These are phyloP conservation scores for Pichia occidentalis DNA, from an alignment of 805 yeast species.

Conservation along the genomic window DNA sequence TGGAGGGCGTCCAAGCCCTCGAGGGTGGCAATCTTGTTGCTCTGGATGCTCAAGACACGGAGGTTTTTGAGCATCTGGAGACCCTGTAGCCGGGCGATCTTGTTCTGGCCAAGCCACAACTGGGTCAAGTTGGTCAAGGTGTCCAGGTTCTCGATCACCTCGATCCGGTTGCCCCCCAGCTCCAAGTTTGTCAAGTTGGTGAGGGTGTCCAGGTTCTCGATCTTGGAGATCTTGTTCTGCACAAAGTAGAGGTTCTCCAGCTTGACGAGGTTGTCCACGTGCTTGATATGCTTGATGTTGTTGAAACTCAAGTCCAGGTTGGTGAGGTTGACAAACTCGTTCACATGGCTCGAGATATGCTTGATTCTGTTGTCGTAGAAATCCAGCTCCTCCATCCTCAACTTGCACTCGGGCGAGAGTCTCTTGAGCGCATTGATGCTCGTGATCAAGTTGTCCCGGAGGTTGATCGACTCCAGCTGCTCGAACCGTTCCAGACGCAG, in stretches of 20 bases:
- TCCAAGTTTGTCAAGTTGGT: constrained; percentile 62
- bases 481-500: constrained; percentile 51
- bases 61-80: constrained; percentile 54
- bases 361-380: constrained; percentile 86
- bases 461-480: constrained; percentile 52
- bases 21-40: constrained; percentile 69
- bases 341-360: constrained; percentile 70
- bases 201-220: constrained; percentile 58
- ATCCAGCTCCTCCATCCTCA: constrained; percentile 68
- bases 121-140: constrained; percentile 54
- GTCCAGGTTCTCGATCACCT: constrained; percentile 51
- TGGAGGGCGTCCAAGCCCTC: constrained; percentile 73
- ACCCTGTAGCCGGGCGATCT: constrained; percentile 58
- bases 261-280: constrained; percentile 54
- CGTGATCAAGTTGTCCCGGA: constrained; percentile 79
- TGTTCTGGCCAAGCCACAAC: constrained; percentile 91
- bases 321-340: constrained; percentile 48
- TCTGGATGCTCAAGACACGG: constrained; percentile 78
- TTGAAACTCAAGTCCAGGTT: constrained; percentile 83
- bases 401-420: constrained; percentile 35
- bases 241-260: constrained; percentile 75
- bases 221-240: constrained; percentile 74
- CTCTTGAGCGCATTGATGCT: constrained; percentile 65
- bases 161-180: constrained; percentile 81
- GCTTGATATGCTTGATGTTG: constrained; percentile 78